Evolutionary conservation across 768 basidiomycete genomes (phyloP).

Genomic region (Rhizopogon vinicolor): DNA sequence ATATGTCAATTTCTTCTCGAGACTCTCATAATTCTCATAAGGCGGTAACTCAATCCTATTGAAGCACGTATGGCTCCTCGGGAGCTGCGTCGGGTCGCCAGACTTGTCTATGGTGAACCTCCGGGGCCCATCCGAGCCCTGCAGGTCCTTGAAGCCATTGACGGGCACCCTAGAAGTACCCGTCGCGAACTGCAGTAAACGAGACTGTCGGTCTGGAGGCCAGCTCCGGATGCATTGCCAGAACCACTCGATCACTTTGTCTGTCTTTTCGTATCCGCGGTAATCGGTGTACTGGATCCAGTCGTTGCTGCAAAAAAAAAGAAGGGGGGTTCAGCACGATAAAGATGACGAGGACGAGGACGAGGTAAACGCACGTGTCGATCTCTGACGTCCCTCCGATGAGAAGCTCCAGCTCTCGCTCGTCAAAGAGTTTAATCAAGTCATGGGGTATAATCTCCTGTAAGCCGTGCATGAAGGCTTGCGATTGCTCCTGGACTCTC

Average conservation of each 20-base stretch:
- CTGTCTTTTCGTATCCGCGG: slow-evolving; percentile 80
- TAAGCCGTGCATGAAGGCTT: slow-evolving; percentile 82
- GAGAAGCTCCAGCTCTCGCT: slow-evolving; percentile 82
- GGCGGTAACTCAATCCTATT: slow-evolving; percentile 86
- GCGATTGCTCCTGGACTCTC: slow-evolving; percentile 80
- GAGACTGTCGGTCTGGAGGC: slow-evolving; percentile 86
- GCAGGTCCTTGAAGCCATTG: slow-evolving; percentile 92
- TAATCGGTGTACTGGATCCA: slow-evolving; percentile 96
- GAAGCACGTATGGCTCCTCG: slow-evolving; percentile 93
- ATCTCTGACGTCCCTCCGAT: slow-evolving; percentile 94
- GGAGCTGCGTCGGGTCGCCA: slow-evolving; percentile 83
- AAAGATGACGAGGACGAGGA: background rate
- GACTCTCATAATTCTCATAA: slow-evolving; percentile 81
- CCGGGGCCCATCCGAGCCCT: slow-evolving; percentile 89
- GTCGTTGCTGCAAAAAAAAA: slow-evolving; percentile 52
- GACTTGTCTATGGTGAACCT: slow-evolving; percentile 95
- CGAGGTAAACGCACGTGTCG: slow-evolving; percentile 54
- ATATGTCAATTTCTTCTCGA: slow-evolving; percentile 81
- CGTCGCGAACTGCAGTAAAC: slow-evolving; percentile 85
- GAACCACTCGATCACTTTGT: slow-evolving; percentile 92
- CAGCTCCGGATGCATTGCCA: slow-evolving; percentile 90
- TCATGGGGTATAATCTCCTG: slow-evolving; percentile 81
- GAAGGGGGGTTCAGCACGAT: slow-evolving; percentile 1
- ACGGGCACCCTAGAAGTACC: slow-evolving; percentile 83
- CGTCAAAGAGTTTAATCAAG: slow-evolving; percentile 86